A percentile compares a stretch with the other conserved stretches of the same genome.
These are phyloP conservation scores for Fusarium hostae DNA, from an alignment of 2,329 filamentous ascomycete species.

Conservation along the genomic window DNA sequence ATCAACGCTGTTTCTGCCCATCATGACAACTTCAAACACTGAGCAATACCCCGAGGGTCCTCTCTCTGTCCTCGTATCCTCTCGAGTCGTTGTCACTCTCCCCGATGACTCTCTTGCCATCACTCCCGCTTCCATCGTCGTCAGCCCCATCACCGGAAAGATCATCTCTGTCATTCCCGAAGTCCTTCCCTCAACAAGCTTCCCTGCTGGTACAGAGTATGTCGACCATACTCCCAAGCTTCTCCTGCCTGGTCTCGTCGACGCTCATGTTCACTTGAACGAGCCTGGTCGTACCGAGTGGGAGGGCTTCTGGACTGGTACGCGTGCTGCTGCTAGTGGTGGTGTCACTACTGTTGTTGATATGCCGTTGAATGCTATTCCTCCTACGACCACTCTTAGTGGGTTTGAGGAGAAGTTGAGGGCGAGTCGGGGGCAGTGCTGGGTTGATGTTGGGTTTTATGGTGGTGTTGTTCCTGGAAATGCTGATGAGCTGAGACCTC, in stretches of 20 bases:
- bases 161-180: constrained; percentile 80
- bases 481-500: constrained; percentile 76
- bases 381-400: constrained; percentile 88
- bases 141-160: constrained; percentile 84
- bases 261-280: constrained; percentile 97
- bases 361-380: constrained; percentile 98
- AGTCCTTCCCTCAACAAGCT: constrained; percentile 78
- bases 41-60: constrained; percentile 46
- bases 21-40: constrained; percentile 48
- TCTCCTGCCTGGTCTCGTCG: constrained; percentile 89
- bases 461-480: constrained; percentile 95
- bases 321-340: constrained; percentile 90
- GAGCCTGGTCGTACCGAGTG: constrained; percentile 97
- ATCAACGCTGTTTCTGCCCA: neutral
- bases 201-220: constrained; percentile 79
- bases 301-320: constrained; percentile 98
- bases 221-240: constrained; percentile 86
- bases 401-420: constrained; percentile 86
- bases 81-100: constrained; percentile 81
- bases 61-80: constrained; percentile 83
- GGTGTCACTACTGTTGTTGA: constrained; percentile 97
- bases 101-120: constrained; percentile 70
- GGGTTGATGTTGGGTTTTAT: constrained; percentile 99
- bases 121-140: constrained; percentile 83
- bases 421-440: constrained; percentile 88